Evolutionary conservation across 2,329 filamentous ascomycete genomes (phyloP), one percentile per base, ranked within the genome.

Genomic region (Claviceps citrina): DNA sequence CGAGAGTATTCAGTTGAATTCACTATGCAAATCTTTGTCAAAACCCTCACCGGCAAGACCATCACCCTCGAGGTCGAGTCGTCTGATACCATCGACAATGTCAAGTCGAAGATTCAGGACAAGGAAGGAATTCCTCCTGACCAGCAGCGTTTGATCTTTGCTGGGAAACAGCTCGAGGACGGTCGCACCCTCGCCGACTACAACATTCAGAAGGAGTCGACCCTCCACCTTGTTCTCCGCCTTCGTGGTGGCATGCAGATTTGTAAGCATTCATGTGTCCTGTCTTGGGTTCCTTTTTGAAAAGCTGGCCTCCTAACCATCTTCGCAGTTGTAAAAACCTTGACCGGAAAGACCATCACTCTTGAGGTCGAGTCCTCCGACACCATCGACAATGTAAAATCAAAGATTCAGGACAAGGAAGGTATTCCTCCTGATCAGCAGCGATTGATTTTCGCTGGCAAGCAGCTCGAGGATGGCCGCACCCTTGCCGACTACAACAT

Each of bases 41-140:
- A 32, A 37, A 15, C 43, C 64, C 63, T 94, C 56, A 94, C 87
- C 64, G 86, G 86, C 56, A 63, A 63, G 60, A 63, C 59, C 47
- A 63, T 63, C 51, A 63, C 60, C 42, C 58, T 62, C 31, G 69
- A 93, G 67, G 85, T 93, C 5, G 85, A 93, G 62, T 86, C 81
- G 0, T 84, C 77, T 2, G 87, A 94, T 56, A 94, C 87, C 37
- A 94, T 94, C 64, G 87, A 94, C 70, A 94, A 95, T 47, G 89
- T 95, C 26, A 95, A 96, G 79, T 78, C 74, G 37, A 96, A 95
- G 77, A 96, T 95, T 38, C 89, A 96, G 65, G 89, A 96, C 58
- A 95, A 96, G 77, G 89, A 96, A 66, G 89, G 89, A 32, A 36
- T 36, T 19, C 89, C 87, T 35, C 87, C 87, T 9, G 87, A 95